Percentiles rank a stretch among this genome's conserved stretches.
phyloP scores from a whole-genome alignment of 495 filamentous ascomycete species.

The Neurospora intermedia region DNA sequence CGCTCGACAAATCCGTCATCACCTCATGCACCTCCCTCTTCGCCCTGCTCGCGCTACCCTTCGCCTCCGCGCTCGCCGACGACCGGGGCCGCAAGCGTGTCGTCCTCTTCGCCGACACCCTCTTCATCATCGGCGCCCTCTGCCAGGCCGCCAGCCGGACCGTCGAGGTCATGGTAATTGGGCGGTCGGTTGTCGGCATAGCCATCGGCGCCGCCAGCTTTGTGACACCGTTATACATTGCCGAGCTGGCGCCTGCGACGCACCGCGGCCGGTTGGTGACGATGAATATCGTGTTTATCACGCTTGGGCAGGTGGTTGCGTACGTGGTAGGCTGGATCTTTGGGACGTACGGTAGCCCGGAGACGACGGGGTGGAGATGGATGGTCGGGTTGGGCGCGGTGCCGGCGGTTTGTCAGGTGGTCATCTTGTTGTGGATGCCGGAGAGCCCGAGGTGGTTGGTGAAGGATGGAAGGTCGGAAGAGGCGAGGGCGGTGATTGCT shows the following conservation, averaged over 20 bases:
- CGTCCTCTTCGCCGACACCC: slow-evolving; percentile 64
- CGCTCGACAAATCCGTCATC: slow-evolving; percentile 72
- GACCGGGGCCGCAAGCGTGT: slow-evolving; percentile 61
- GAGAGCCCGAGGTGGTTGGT: slow-evolving; percentile 85
- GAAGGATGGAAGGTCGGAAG: slow-evolving; percentile 46
- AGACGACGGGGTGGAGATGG: slow-evolving; percentile 65
- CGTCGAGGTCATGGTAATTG: slow-evolving; percentile 65
- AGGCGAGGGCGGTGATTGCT: slow-evolving; percentile 51
- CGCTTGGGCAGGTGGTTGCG: slow-evolving; percentile 74
- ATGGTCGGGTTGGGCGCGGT: slow-evolving; percentile 78
- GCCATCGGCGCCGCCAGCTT: slow-evolving; percentile 77
- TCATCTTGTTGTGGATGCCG: slow-evolving; percentile 56
- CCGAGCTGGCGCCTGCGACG: slow-evolving; percentile 67
- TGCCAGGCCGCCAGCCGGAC: slow-evolving; percentile 54
- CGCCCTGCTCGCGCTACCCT: slow-evolving; percentile 66
- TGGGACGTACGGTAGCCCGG: slow-evolving; percentile 35
- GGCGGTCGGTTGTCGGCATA: slow-evolving; percentile 67
- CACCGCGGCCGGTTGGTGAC: slow-evolving; percentile 70
- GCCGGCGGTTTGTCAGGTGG: slow-evolving; percentile 62
- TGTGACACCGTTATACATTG: slow-evolving; percentile 76
- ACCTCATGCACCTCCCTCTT: slow-evolving; percentile 74
- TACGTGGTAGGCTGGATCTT: slow-evolving; percentile 68
- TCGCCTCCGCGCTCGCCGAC: slow-evolving; percentile 69
- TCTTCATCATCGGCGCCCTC: slow-evolving; percentile 68
- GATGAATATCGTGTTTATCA: slow-evolving; percentile 69